These are phyloP conservation scores for Cyclospora cayetanensis DNA, from an alignment of 169 alveolate species.

Conservation along the genomic window DNA sequence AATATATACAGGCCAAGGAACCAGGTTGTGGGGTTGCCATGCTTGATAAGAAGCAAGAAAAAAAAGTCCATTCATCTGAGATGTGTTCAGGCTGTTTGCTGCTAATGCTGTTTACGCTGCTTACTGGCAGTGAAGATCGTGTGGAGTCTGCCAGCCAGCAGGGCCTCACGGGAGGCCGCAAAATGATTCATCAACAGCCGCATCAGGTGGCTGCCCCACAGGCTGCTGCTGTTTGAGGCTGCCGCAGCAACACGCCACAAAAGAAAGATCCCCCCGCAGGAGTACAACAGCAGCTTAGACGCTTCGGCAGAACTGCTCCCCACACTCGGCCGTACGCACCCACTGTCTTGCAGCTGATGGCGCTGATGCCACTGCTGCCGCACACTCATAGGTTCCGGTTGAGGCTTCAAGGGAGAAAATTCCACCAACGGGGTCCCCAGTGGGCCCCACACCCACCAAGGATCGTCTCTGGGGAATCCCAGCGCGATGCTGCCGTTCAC, in stretches of 20 bases:
- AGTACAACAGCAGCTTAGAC: neutral
- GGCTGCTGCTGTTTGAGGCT: neutral
- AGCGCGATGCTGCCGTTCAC: neutral
- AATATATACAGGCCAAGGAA: too few relatives aligned
- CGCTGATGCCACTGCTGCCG: neutral
- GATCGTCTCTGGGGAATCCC: neutral
- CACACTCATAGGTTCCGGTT: neutral
- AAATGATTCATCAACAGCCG: neutral
- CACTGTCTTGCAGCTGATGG: too few relatives aligned
- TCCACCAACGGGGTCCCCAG: neutral
- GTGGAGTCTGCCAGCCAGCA: neutral
- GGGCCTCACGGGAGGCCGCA: neutral
- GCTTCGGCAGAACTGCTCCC: neutral
- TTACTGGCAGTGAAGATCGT: neutral
- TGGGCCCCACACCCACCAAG: neutral
- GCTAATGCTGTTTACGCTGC: slow-evolving; percentile 5
- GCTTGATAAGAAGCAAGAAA: too few relatives aligned
- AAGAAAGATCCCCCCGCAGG: neutral
- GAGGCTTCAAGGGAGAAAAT: neutral
- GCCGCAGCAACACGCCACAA: neutral
- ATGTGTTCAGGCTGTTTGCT: too few relatives aligned
- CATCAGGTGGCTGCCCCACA: neutral
- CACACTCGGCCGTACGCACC: too few relatives aligned
- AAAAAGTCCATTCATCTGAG: too few relatives aligned
- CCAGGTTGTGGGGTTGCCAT: too few relatives aligned